These are phyloP conservation scores for Remersonia thermophila DNA, from an alignment of 2,329 filamentous ascomycete genomes.

Conservation along the genomic window DNA sequence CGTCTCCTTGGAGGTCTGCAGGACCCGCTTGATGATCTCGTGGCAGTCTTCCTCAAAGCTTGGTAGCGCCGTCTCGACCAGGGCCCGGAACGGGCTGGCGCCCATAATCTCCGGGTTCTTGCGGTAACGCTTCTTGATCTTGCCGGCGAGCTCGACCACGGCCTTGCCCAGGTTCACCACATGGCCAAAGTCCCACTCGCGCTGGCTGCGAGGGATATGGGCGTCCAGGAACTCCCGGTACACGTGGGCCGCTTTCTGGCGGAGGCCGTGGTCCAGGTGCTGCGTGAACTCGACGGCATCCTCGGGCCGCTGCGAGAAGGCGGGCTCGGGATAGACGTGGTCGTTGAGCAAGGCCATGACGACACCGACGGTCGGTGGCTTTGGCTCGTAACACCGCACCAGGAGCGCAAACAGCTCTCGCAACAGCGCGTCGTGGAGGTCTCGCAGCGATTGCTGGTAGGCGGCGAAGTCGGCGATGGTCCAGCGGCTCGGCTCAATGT, in stretches of 20 bases:
- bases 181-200: conserved; percentile 83
- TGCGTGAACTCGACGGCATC: conserved; percentile 60
- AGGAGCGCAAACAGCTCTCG: conserved; percentile 81
- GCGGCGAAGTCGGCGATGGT: conserved; percentile 54
- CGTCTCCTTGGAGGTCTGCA: conserved; percentile 57
- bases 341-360: conserved; percentile 70
- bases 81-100: conserved; percentile 48
- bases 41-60: conserved; percentile 82
- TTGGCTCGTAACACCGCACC: conserved; percentile 79
- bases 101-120: conserved; percentile 83
- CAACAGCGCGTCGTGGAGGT: conserved; percentile 68
- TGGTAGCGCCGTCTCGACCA: conserved; percentile 76
- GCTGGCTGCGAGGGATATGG: conserved; percentile 65
- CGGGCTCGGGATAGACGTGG: conserved; percentile 68
- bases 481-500: conserved; percentile 51
- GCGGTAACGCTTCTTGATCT: conserved; percentile 83
- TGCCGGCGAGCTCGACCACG: conserved; percentile 73
- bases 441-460: conserved; percentile 64
- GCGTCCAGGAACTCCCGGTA: conserved; percentile 70
- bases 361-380: conserved; percentile 66
- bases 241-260: conserved; percentile 60
- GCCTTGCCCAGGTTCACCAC: conserved; percentile 80
- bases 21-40: conserved; percentile 70
- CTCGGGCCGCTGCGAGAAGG: conserved; percentile 58
- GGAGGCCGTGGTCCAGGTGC: conserved; percentile 60